A percentile compares a stretch with the other conserved stretches of the same genome.
Conservation (phyloP, 768 basidiomycete genomes). For the Pleurotus citrinopileatus region DNA sequence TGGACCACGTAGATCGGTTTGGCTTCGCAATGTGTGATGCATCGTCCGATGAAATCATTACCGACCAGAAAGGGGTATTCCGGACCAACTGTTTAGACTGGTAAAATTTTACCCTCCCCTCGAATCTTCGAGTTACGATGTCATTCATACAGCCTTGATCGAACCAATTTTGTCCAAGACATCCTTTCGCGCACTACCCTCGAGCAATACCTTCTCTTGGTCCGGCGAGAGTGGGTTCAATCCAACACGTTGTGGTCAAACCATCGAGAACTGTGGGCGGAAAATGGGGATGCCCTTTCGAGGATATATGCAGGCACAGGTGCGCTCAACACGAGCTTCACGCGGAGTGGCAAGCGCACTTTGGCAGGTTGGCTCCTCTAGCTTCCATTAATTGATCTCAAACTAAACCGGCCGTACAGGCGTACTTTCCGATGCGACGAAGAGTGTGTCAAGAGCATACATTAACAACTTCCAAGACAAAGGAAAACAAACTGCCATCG, state of each 20-base stretch:
- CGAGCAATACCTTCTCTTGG: slow-evolving; percentile 78
- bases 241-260: slow-evolving; percentile 73
- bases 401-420: slow-evolving; percentile 39
- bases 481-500: slow-evolving; percentile 90
- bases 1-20: slow-evolving; percentile 69
- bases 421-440: slow-evolving; percentile 92
- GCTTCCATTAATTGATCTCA: slow-evolving; percentile 8
- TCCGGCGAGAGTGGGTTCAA: slow-evolving; percentile 73
- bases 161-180: slow-evolving; percentile 97
- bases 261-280: slow-evolving; percentile 96
- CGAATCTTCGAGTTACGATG: slow-evolving; percentile 9
- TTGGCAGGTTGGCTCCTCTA: slow-evolving; percentile 58
- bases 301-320: slow-evolving; percentile 94
- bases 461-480: slow-evolving; percentile 98
- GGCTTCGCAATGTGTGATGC: slow-evolving; percentile 84
- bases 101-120: slow-evolving; percentile 36
- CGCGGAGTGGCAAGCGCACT: slow-evolving; percentile 91
- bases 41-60: slow-evolving; percentile 64
- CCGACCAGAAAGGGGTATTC: slow-evolving; percentile 90
- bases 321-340: slow-evolving; percentile 94
- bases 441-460: slow-evolving; percentile 93
- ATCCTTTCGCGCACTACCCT: slow-evolving; percentile 82
- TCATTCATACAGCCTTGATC: slow-evolving; percentile 66
- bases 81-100: slow-evolving; percentile 95
- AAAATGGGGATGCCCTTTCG: slow-evolving; percentile 91